Conservation (phyloP, 1,139 yeast genomes). For the Dujonia santamariae region DNA sequence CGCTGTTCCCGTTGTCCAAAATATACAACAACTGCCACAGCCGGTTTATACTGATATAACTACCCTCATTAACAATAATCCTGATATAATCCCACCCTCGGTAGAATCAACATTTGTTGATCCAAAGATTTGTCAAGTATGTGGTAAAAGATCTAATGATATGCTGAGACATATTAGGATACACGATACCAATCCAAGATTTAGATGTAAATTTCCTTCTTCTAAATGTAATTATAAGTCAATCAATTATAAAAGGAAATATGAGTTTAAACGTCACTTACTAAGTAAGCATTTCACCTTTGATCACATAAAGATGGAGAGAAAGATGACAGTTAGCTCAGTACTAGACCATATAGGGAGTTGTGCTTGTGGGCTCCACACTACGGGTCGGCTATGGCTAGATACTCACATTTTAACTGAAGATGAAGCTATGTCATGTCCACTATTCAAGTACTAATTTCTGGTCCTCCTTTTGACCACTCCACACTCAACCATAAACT, state of each 20-base stretch:
- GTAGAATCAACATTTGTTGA: slow-evolving; percentile 15
- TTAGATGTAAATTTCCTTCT: slow-evolving; percentile 44
- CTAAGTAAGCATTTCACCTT: slow-evolving; percentile 44
- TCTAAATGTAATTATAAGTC: slow-evolving; percentile 43
- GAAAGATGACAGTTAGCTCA: slow-evolving; percentile 38
- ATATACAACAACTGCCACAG: background rate
- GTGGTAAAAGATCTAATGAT: slow-evolving; percentile 19
- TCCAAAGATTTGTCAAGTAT: slow-evolving; percentile 17
- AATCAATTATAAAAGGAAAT: slow-evolving; percentile 45
- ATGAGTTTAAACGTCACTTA: slow-evolving; percentile 47
- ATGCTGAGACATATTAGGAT: slow-evolving; percentile 39
- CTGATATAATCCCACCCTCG: slow-evolving; percentile 21
- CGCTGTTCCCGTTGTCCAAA: background rate
- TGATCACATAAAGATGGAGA: slow-evolving; percentile 38
- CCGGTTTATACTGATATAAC: slow-evolving; percentile 24
- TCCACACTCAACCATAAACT: no score
- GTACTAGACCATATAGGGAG: slow-evolving; percentile 42
- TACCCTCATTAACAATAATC: slow-evolving; percentile 23
- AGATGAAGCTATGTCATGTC: slow-evolving; percentile 20
- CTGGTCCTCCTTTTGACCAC: no score
- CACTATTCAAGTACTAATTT: slow-evolving; percentile 7
- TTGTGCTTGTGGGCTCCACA: slow-evolving; percentile 40
- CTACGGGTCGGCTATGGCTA: slow-evolving; percentile 40
- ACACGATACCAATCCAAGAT: slow-evolving; percentile 45
- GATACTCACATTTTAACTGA: slow-evolving; percentile 37